Percentiles rank a stretch among this genome's conserved stretches.
Evolutionary conservation across 352 stramenopile species (phyloP).

Genomic region (Paralagenidium karlingii): DNA sequence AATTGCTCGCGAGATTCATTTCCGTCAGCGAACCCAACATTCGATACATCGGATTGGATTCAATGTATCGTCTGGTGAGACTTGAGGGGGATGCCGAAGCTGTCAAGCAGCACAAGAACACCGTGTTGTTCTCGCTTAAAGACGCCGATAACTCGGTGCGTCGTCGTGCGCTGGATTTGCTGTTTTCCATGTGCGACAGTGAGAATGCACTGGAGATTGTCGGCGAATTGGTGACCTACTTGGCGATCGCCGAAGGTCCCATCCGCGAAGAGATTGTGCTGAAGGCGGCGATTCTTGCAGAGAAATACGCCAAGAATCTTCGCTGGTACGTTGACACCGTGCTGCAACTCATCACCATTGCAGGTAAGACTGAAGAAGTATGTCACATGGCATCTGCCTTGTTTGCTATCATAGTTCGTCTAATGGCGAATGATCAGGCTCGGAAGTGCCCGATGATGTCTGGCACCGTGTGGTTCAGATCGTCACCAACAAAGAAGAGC

Average conservation of each 20-base stretch:
- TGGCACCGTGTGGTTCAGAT: constrained; percentile 99
- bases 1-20: constrained; percentile 94
- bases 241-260: constrained; percentile 85
- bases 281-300: constrained; percentile 97
- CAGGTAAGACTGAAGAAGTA: too few species aligned
- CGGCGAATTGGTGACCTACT: constrained; percentile 92
- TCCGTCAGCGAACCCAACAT: constrained; percentile 96
- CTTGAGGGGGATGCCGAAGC: constrained; percentile 69
- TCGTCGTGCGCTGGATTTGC: constrained; percentile 89
- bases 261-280: constrained; percentile 95
- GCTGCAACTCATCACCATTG: constrained; percentile 93
- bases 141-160: constrained; percentile 95
- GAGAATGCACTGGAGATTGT: constrained; percentile 94
- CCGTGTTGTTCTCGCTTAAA: constrained; percentile 93
- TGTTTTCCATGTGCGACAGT: constrained; percentile 97
- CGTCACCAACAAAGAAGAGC: constrained; percentile 95
- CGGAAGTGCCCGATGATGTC: constrained; percentile 90
- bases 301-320: constrained; percentile 95
- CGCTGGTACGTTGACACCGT: constrained; percentile 97
- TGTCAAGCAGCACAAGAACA: constrained; percentile 93
- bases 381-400: background rate
- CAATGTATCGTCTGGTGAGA: constrained; percentile 91
- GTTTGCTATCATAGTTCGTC: constrained; percentile 14
- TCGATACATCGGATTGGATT: constrained; percentile 94
- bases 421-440: too few species aligned